These are phyloP conservation scores for Tylopilus balloui DNA, from an alignment of 768 basidiomycete genomes.

Conservation along the genomic window DNA sequence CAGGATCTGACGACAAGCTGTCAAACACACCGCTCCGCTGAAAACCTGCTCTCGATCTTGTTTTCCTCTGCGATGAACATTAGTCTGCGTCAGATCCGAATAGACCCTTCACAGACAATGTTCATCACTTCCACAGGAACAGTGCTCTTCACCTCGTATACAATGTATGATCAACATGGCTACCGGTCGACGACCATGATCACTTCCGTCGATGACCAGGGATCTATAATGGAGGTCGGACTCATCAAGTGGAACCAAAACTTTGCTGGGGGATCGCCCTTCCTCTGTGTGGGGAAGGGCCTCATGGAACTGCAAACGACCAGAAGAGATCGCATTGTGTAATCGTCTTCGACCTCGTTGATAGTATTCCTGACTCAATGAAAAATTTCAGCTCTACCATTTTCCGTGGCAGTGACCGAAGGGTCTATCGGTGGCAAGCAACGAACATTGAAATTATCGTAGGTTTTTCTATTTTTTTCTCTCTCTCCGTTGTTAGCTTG, in stretches of 20 bases:
- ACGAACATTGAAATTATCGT: not conserved
- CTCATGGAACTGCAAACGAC: constrained; percentile 3
- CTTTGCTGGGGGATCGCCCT: not conserved
- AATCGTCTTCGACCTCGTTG: not conserved
- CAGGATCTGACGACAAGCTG: not conserved
- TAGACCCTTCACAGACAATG: constrained; percentile 7
- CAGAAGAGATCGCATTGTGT: not conserved
- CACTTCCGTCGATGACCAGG: constrained; percentile 11
- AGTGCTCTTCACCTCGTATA: constrained; percentile 12
- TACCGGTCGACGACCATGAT: constrained; percentile 3
- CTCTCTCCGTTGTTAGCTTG: too few species aligned
- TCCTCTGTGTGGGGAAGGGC: not conserved
- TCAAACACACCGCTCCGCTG: not conserved
- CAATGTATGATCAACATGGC: not conserved
- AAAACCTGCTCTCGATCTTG: not conserved
- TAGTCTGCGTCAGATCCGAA: constrained; percentile 15
- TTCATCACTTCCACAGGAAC: constrained; percentile 17
- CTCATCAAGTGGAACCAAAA: constrained; percentile 17
- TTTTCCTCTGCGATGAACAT: constrained; percentile 12
- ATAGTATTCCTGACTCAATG: not conserved
- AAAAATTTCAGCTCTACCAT: not conserved
- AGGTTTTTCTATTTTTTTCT: not conserved
- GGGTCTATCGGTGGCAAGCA: constrained; percentile 11
- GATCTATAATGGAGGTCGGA: constrained; percentile 6
- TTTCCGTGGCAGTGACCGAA: constrained; percentile 10